Evolutionary conservation across 257 asterid species (phyloP), one percentile per base, ranked within the genome.

Genomic region (Forsythia viridissima): DNA sequence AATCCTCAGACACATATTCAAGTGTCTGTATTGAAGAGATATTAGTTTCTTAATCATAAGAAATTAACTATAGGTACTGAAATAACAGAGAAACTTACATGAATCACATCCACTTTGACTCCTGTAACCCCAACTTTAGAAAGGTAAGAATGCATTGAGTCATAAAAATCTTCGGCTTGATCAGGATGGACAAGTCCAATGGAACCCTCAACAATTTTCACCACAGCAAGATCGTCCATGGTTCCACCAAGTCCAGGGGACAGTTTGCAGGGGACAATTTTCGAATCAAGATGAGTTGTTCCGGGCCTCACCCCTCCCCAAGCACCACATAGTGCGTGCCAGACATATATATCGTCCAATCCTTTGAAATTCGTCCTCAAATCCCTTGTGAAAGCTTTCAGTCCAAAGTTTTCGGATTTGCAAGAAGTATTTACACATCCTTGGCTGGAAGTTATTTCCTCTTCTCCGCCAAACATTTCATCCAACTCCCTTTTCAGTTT

Each of bases 231-330:
- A 79, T 90, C 94, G 2, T 83, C 76, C 97, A 90, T 92, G 73
- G 94, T 92, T 18, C 91, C 93, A 37, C 85, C 88, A 2, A 92
- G 94, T 46, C 97, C 97, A 0, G 97, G 90, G 2, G 94, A 90
- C 70, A 84, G 57, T 43, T 82, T 87, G 80, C 91, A 87, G 0
- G 93, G 86, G 57, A 71, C 80, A 10, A 92, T 77, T 73, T 84
- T 85, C 3, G 94, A 57, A 15, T 86, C 79, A 16, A 92, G 79
- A 75, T 77, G 92, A 34, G 92, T 89, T 2, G 93, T 84, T 9
- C 93, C 92, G 0, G 94, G 94, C 77, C 89, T 80, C 74, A 90
- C 92, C 7, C 97, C 94, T 4, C 97, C 97, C 97, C 97, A 88
- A 0, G 94, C 93, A 4, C 97, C 97, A 5, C 92, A 88, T 75